Evolutionary conservation across 108 stramenopile species (phyloP).

Genomic region (Bacterosira constricta): DNA sequence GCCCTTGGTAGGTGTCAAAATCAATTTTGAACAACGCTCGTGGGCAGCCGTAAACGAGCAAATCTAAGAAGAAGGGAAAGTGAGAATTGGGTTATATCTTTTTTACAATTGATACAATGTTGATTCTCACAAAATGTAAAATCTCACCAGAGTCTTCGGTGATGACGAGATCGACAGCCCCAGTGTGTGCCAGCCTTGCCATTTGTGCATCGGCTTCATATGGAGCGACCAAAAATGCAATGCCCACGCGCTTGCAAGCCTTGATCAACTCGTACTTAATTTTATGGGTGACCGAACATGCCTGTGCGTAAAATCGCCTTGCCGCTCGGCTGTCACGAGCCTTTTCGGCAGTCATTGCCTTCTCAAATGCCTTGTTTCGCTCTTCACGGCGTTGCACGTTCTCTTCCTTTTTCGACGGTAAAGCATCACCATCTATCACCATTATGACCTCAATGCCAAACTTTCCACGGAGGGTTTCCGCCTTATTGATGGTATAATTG

Average conservation of each 20-base stretch:
- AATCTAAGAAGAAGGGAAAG: too few species aligned
- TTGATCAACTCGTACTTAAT: slow-evolving; percentile 57
- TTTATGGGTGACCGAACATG: slow-evolving; percentile 62
- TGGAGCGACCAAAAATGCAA: slow-evolving; percentile 77
- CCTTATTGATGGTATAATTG: slow-evolving; percentile 55
- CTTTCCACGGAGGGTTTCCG: slow-evolving; percentile 44
- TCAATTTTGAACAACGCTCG: slow-evolving; percentile 80
- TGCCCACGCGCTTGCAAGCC: slow-evolving; percentile 35
- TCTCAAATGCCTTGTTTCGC: slow-evolving; percentile 44
- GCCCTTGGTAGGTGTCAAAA: slow-evolving; percentile 55
- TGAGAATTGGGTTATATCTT: too few species aligned
- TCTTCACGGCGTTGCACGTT: slow-evolving; percentile 58
- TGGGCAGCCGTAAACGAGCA: slow-evolving; percentile 74
- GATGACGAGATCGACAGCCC: slow-evolving; percentile 73
- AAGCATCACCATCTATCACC: slow-evolving; percentile 81
- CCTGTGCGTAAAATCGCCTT: slow-evolving; percentile 52
- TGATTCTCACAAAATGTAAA: too few species aligned
- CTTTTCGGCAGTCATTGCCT: slow-evolving; percentile 47
- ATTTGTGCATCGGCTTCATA: slow-evolving; percentile 93
- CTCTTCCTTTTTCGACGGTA: slow-evolving; percentile 69
- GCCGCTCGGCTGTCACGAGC: slow-evolving; percentile 62
- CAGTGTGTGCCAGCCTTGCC: slow-evolving; percentile 68
- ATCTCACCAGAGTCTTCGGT: slow-evolving; percentile 86
- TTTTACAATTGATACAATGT: too few species aligned
- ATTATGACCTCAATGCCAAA: slow-evolving; percentile 63